Conservation (phyloP, 2,329 filamentous ascomycete genomes). For the Endoconidiophora polonica region DNA sequence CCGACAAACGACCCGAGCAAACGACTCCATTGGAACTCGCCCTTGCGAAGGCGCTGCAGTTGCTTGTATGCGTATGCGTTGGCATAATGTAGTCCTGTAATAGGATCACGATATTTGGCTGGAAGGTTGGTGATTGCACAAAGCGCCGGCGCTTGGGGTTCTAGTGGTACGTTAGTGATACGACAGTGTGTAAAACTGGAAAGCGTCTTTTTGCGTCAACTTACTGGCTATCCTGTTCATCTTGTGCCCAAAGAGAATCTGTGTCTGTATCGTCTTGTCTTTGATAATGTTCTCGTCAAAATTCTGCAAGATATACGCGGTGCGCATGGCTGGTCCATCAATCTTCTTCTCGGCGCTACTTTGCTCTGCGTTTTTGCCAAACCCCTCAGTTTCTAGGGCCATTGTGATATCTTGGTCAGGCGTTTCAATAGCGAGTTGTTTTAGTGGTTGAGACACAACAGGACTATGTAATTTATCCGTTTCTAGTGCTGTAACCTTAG, state of each 20-base stretch:
- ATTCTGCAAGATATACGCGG: conserved; percentile 42
- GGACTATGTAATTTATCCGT: not conserved
- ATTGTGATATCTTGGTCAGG: too few species aligned
- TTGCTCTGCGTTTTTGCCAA: too few species aligned
- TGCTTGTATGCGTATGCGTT: conserved; percentile 68
- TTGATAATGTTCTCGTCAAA: conserved; percentile 40
- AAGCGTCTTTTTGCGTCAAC: conserved; percentile 15
- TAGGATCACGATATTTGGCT: conserved; percentile 71
- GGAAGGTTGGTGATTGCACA: conserved; percentile 74
- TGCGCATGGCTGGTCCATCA: conserved; percentile 29
- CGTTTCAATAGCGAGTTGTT: not conserved
- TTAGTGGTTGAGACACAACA: not conserved
- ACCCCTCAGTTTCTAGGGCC: too few species aligned
- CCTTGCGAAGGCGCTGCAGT: conserved; percentile 55
- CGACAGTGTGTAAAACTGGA: not conserved
- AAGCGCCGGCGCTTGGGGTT: conserved; percentile 34
- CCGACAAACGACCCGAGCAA: conserved; percentile 75
- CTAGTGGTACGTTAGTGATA: conserved; percentile 18
- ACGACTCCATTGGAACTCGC: conserved; percentile 68
- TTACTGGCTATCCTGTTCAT: conserved; percentile 40
- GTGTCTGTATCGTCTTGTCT: conserved; percentile 39
- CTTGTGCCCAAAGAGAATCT: conserved; percentile 41
- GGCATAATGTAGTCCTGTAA: conserved; percentile 66
- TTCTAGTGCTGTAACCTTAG: not conserved
- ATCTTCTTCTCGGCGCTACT: conserved; percentile 10